Base-by-base conservation (phyloP, 306 rosid species). In the Phaseolus lunatus region DNA sequence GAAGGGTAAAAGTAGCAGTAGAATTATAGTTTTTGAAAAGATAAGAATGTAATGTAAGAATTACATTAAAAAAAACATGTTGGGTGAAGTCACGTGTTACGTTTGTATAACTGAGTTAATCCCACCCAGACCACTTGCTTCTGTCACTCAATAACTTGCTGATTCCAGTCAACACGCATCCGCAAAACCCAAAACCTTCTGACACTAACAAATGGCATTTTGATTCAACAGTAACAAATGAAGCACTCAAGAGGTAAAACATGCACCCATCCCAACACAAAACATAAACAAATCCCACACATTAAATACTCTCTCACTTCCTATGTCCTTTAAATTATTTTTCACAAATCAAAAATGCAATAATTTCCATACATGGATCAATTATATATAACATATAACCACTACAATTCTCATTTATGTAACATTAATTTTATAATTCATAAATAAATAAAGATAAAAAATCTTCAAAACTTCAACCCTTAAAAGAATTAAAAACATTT, bases 101-200 rank as follows among this genome's bases (percentile, higher is more conserved):
- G 41, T 58, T 56, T 56, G n/a, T 6, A 43, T 35, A 39, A 39
- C 5, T 3, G 57, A 9, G 41, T 67, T 35, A 26, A 18, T 68
- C 58, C 16, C 43, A 45, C 27, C 59, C 27, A 52, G 3, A 0
- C 6, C 15, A 44, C 33, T 61, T 61, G 67, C 67, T 15, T 61
- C 20, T 61, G 16, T 62, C 33, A 29, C 23, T 59, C 0, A 59
- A 58, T 14, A 59, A 59, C 15, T 16, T 15, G 14, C 3, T 2
- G 14, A 41, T 63, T 26, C 15, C 2, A 18, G 68, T 72, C 72
- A 72, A 50, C 65, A 62, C 56, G 72, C 72, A 20, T 49, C 53
- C n/a, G n/a, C 56, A 49, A 16, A 14, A 1, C 26, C 54, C 16
- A 47, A 70, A 35, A 59, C 20, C 3, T 7, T 57, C 14, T 57